Percentiles rank a stretch among this genome's conserved stretches.
These are phyloP conservation scores for Aspergillus sergii DNA, from an alignment of 2,329 filamentous ascomycete species.

Conservation along the genomic window DNA sequence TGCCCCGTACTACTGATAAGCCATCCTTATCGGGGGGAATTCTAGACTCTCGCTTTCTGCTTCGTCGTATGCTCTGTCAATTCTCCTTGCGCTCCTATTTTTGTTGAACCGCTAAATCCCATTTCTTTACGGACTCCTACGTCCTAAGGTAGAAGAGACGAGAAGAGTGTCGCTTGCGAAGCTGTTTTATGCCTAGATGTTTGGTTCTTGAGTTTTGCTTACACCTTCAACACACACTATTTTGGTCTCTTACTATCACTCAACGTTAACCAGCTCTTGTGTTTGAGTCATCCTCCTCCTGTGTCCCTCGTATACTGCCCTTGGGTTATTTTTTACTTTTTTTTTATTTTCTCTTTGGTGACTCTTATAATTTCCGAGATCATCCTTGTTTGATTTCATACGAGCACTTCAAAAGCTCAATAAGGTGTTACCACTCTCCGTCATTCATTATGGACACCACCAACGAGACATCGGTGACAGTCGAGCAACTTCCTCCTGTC, in stretches of 20 bases:
- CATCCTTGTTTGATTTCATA: background rate
- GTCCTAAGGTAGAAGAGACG: background rate
- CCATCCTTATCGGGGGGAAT: conserved; percentile 21
- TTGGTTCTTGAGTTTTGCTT: background rate
- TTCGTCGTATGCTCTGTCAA: conserved; percentile 11
- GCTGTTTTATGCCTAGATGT: background rate
- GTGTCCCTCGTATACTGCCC: background rate
- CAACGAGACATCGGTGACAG: conserved; percentile 12
- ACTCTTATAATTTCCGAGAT: no score
- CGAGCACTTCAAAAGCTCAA: background rate
- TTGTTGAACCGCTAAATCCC: background rate
- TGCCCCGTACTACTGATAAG: conserved; percentile 16
- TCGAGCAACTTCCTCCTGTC: conserved; percentile 19
- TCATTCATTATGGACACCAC: conserved; percentile 23
- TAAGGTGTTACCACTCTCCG: background rate
- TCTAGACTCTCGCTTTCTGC: conserved; percentile 13
- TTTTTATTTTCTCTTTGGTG: background rate
- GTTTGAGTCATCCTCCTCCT: conserved; percentile 1
- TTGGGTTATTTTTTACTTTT: background rate
- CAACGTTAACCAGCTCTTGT: background rate
- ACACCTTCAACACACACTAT: background rate
- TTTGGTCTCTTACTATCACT: background rate
- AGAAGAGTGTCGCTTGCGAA: background rate
- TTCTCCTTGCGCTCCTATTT: conserved; percentile 6
- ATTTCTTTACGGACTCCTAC: background rate